Percentiles rank a stretch among this genome's conserved stretches.
phyloP scores from a whole-genome alignment of 2,329 filamentous ascomycete species.

The Colletotrichum viniferum region DNA sequence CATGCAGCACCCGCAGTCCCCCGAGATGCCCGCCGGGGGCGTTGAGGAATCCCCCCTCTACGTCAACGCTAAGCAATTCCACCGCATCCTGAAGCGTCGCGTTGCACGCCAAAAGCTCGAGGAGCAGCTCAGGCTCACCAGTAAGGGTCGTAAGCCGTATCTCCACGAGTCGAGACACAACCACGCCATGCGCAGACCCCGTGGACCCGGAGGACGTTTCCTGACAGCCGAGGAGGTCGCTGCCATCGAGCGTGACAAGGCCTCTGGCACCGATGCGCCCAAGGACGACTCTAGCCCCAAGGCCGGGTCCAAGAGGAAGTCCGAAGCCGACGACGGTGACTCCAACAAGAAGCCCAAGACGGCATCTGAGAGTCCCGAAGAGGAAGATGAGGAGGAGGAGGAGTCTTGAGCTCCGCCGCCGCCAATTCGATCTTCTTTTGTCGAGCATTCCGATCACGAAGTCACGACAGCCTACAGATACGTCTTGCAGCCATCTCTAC shows the following conservation, averaged over 20 bases:
- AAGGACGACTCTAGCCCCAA: constrained; percentile 26
- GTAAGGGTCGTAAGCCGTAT: constrained; percentile 95
- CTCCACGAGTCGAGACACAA: constrained; percentile 97
- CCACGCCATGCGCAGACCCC: constrained; percentile 93
- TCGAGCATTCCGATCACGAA: constrained; percentile 35
- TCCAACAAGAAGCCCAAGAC: constrained; percentile 64
- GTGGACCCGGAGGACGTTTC: constrained; percentile 93
- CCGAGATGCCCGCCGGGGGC: constrained; percentile 74
- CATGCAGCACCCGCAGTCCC: constrained; percentile 74
- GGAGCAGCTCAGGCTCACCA: constrained; percentile 88
- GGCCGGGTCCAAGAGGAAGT: constrained; percentile 64
- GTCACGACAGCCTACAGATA: constrained; percentile 33
- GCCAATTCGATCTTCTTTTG: constrained; percentile 29
- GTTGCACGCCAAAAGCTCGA: constrained; percentile 93
- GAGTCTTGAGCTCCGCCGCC: constrained; percentile 27
- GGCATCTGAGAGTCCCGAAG: constrained; percentile 43
- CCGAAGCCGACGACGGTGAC: constrained; percentile 50
- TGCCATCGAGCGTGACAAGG: constrained; percentile 76
- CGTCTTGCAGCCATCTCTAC: constrained; percentile 2
- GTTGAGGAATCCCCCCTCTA: constrained; percentile 94
- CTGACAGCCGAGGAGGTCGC: constrained; percentile 95
- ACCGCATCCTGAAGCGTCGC: constrained; percentile 91
- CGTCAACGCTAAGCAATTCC: constrained; percentile 98
- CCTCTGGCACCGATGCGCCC: constrained; percentile 31
- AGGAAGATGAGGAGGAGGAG: constrained; percentile 49